Conservation (phyloP, 176 grass and related monocot genomes). For the Canna indica region DNA sequence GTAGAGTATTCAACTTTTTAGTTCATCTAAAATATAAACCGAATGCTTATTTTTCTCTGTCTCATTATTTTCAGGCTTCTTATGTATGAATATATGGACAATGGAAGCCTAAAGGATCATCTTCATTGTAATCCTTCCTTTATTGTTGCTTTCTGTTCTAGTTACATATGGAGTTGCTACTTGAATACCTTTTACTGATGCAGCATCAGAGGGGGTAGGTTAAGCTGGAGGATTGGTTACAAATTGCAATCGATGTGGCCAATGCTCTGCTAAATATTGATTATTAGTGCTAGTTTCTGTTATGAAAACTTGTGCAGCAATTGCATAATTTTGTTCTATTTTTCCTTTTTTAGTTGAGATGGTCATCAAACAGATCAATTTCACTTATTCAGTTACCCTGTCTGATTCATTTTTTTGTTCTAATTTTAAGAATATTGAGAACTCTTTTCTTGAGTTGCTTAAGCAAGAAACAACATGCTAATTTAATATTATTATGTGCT, state of each 20-base stretch:
- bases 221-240: conserved; percentile 72
- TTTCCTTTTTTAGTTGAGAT: too few relatives aligned
- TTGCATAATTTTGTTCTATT: too few relatives aligned
- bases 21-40: neutral
- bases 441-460: too few relatives aligned
- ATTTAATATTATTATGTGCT: too few relatives aligned
- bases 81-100: conserved; percentile 95
- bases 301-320: neutral
- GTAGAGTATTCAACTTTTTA: conserved; percentile 22
- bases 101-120: conserved; percentile 96
- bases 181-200: conserved; percentile 14
- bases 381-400: too few relatives aligned
- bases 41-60: neutral
- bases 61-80: conserved; percentile 51
- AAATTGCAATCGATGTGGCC: conserved; percentile 80
- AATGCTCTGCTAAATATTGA: conserved; percentile 71
- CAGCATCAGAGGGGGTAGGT: conserved; percentile 55
- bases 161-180: conserved; percentile 11
- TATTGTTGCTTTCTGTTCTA: conserved; percentile 8
- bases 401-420: too few relatives aligned
- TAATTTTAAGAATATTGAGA: too few relatives aligned
- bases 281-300: neutral
- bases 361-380: too few relatives aligned
- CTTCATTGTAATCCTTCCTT: conserved; percentile 61
- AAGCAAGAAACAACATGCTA: too few relatives aligned